A percentile compares a stretch with the other conserved stretches of the same genome.
Conservation (phyloP, 1,284 basidiomycete genomes). For the Fomitopsis palustris region DNA sequence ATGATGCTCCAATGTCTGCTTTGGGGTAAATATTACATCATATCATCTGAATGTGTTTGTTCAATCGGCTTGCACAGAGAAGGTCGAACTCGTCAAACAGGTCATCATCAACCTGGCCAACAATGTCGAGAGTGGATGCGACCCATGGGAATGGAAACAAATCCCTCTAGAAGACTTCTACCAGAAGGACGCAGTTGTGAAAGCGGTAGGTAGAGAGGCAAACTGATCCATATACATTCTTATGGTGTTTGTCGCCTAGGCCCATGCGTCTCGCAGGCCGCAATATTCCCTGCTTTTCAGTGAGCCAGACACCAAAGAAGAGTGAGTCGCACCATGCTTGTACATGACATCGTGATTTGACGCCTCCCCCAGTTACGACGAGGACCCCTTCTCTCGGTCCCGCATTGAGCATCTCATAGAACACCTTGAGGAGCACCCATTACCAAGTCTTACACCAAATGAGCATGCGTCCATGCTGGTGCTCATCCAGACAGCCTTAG, state of each 20-base stretch:
- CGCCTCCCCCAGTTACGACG: conserved; percentile 33
- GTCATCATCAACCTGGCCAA: conserved; percentile 68
- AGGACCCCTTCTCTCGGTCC: conserved; percentile 59
- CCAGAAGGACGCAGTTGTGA: conserved; percentile 28
- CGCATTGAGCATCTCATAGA: conserved; percentile 63
- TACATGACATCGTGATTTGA: neutral
- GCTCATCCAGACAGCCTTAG: conserved; percentile 82
- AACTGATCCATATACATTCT: neutral
- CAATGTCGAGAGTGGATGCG: conserved; percentile 28
- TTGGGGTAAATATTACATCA: conserved; percentile 61
- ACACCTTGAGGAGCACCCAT: conserved; percentile 56
- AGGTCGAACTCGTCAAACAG: conserved; percentile 79
- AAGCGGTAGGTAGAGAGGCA: conserved; percentile 15
- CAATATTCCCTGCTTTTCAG: conserved; percentile 47
- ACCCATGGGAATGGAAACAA: conserved; percentile 39
- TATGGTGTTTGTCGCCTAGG: conserved; percentile 2
- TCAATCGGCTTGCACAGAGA: conserved; percentile 45
- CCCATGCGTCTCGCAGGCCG: conserved; percentile 24
- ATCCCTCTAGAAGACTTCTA: conserved; percentile 58
- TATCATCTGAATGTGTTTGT: neutral
- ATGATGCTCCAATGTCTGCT: conserved; percentile 88
- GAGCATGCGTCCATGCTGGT: conserved; percentile 81
- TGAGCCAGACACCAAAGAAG: conserved; percentile 29
- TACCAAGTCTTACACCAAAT: conserved; percentile 69
- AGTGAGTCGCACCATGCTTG: conserved; percentile 33